Conservation (phyloP, 495 filamentous ascomycete genomes). For the Geopyxis carbonaria region DNA sequence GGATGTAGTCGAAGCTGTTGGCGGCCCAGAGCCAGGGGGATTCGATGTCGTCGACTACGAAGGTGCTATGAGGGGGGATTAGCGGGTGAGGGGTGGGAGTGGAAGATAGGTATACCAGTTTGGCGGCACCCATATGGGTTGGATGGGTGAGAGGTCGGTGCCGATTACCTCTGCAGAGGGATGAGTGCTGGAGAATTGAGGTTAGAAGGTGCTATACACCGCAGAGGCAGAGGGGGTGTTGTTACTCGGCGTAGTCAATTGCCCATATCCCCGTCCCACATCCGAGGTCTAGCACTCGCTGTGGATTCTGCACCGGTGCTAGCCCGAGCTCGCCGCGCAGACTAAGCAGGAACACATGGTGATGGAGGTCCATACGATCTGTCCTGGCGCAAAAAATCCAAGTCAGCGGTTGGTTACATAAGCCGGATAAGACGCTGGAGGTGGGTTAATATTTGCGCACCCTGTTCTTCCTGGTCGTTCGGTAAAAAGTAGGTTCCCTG, state of each 20-base stretch:
- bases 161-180: constrained; percentile 27
- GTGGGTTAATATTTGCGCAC: neutral
- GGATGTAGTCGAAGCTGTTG: constrained; percentile 28
- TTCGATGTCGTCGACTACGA: constrained; percentile 33
- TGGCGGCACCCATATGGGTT: constrained; percentile 17
- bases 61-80: constrained; percentile 33
- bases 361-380: constrained; percentile 28
- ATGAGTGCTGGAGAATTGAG: neutral
- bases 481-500: constrained; percentile 44
- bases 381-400: too few relatives aligned
- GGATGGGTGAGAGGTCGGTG: constrained; percentile 20
- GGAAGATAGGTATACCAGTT: constrained; percentile 1
- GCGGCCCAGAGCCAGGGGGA: constrained; percentile 30
- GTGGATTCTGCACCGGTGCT: constrained; percentile 12
- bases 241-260: constrained; percentile 17
- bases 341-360: constrained; percentile 18
- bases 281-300: constrained; percentile 13
- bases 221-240: constrained; percentile 16
- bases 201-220: neutral
- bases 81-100: constrained; percentile 6
- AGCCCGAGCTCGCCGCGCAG: constrained; percentile 15
- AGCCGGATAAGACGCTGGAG: neutral
- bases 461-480: constrained; percentile 51
- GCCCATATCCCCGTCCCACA: constrained; percentile 20
- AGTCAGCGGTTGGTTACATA: neutral